Base-by-base conservation (phyloP, 179 eudicot species). In the Patellifolia procumbens region DNA sequence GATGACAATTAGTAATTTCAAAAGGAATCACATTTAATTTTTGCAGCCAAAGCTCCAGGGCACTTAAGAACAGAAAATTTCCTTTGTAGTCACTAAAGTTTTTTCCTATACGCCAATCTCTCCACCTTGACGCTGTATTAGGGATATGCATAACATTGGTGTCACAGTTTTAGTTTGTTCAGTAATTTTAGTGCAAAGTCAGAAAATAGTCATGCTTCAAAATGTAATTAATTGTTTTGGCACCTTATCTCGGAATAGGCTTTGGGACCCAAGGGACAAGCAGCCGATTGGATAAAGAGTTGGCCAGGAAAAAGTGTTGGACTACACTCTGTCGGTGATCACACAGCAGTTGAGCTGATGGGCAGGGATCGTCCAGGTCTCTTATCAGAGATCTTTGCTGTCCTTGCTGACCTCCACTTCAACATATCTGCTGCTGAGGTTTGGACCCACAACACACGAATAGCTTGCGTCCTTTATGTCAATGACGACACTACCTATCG, bases 361-460 rank as follows among this genome's bases (percentile, higher is more conserved):
- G 91, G 89, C 64, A 81, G 78, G 64, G 97, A 91, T 73, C 88
- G 94, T 52, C 91, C 92, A 2, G 97, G 97, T 71, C 86, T 91
- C 0, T 66, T 90, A 45, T 91, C 97, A 0, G 97, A 90, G 73
- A 78, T 91, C 34, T 88, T 84, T 59, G 92, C 97, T 58, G 87
- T 88, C 48, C 86, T 91, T 24, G 85, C 90, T 43, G 83, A 83
- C 37, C 97, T 91, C 48, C 88, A 82, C 56, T 87, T 83, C 73
- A 86, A 92, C 71, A 91, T 92, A 6, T 80, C 81, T 19, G 92
- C 83, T 42, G 91, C 94, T 35, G 92, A 87, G 77, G 86, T 86
- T 6, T 91, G 97, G 97, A 90, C 97, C 37, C 97, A 91, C 72
- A 90, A 90, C 65, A 74, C 82, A 15, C 82, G 97, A 55, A 83